Evolutionary conservation across 2,329 filamentous ascomycete species (phyloP).

Genomic region (Talaromyces sp.): DNA sequence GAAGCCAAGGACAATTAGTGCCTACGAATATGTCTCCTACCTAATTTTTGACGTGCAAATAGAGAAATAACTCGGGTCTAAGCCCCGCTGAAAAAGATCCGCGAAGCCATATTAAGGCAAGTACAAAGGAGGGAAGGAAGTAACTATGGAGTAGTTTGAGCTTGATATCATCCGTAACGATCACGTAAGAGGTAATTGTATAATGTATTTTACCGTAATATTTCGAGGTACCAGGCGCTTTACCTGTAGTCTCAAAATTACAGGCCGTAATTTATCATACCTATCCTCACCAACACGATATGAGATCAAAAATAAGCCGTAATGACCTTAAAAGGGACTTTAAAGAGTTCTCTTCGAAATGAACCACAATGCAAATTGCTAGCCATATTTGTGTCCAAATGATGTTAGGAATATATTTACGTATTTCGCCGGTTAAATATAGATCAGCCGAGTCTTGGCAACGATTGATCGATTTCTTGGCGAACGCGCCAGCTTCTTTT

Average conservation of each 20-base stretch:
- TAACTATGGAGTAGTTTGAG: neutral
- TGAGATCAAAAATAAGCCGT: neutral
- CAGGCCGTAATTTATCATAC: neutral
- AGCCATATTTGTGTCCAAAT: neutral
- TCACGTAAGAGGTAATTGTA: neutral
- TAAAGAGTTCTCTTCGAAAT: neutral
- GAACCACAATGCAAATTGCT: neutral
- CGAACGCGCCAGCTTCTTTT: conserved; percentile 10
- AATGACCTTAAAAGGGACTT: neutral
- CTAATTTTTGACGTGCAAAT: too few species aligned
- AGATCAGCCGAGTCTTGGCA: conserved; percentile 10
- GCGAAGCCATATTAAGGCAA: too few species aligned
- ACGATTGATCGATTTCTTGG: conserved; percentile 2
- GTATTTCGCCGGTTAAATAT: neutral
- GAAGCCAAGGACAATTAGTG: too few species aligned
- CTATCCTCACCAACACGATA: neutral
- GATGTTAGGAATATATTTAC: neutral
- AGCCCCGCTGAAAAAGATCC: too few species aligned
- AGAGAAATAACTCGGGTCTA: too few species aligned
- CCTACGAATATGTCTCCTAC: too few species aligned
- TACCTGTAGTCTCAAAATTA: neutral
- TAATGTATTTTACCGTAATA: neutral
- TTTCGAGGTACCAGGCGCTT: neutral
- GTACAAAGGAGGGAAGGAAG: too few species aligned
- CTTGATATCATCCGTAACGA: neutral